These are phyloP conservation scores for Nannochloropsis salina DNA, from an alignment of 108 stramenopile species.

Conservation along the genomic window DNA sequence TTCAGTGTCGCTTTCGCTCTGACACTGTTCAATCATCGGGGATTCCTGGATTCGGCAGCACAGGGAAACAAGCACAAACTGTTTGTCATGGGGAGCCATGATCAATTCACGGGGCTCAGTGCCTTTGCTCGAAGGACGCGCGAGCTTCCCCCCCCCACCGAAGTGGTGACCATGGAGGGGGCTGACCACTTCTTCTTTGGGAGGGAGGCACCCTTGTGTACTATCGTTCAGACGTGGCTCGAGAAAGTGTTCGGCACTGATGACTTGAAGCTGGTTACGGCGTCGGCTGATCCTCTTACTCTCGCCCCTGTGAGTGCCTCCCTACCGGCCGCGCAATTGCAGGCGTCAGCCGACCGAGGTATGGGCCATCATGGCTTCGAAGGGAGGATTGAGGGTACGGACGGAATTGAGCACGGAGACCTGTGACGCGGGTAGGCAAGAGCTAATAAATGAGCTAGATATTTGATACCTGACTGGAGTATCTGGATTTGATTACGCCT, in stretches of 20 bases:
- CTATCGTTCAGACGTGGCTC: not conserved
- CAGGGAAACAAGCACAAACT: not conserved
- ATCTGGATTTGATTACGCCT: too few species aligned
- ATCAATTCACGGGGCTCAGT: not conserved
- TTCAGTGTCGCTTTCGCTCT: conserved; percentile 6
- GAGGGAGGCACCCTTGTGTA: not conserved
- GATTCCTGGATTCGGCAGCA: not conserved
- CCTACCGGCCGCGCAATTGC: not conserved
- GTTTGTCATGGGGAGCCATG: not conserved
- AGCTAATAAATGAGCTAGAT: too few species aligned
- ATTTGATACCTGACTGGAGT: too few species aligned
- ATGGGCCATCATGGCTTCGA: too few species aligned
- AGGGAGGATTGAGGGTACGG: too few species aligned
- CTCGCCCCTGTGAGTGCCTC: not conserved
- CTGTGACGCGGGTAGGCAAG: too few species aligned
- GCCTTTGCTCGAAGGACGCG: not conserved
- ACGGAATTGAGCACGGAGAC: too few species aligned
- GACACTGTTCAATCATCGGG: not conserved
- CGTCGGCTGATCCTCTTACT: not conserved
- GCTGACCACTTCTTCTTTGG: conserved; percentile 17
- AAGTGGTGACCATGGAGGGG: conserved; percentile 11
- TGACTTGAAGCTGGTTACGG: not conserved
- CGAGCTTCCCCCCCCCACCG: not conserved
- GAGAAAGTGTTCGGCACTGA: not conserved
- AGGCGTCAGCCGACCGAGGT: too few species aligned